A percentile compares a stretch with the other conserved stretches of the same genome.
phyloP scores from a whole-genome alignment of 768 basidiomycete species.

The Rhodotorula taiwanensis region DNA sequence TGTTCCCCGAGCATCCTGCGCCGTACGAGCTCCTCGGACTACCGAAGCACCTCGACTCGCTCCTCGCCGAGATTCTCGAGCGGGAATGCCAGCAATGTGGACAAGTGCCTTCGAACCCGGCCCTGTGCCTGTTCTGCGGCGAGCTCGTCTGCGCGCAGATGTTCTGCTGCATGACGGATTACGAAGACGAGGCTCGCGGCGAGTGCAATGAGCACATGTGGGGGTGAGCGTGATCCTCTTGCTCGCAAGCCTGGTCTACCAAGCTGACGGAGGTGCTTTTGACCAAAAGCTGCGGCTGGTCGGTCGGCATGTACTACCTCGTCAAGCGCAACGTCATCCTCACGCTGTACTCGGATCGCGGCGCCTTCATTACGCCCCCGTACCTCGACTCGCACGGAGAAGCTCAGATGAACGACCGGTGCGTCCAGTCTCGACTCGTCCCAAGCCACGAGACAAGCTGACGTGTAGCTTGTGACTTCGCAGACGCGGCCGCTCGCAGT shows the following conservation, averaged over 20 bases:
- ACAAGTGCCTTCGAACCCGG: constrained; percentile 73
- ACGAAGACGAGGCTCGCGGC: constrained; percentile 57
- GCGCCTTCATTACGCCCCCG: constrained; percentile 79
- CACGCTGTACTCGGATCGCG: constrained; percentile 79
- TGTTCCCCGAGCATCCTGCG: constrained; percentile 57
- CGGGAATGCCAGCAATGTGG: constrained; percentile 67
- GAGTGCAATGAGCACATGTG: constrained; percentile 94
- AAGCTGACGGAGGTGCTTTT: constrained; percentile 3
- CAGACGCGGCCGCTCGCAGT: constrained; percentile 23
- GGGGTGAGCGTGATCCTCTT: constrained; percentile 74
- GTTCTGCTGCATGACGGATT: constrained; percentile 72
- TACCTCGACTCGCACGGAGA: constrained; percentile 94
- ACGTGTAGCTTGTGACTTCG: too few species aligned
- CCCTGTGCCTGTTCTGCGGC: constrained; percentile 87
- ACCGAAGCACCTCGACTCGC: constrained; percentile 70
- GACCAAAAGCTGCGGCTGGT: constrained; percentile 74
- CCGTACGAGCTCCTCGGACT: constrained; percentile 76
- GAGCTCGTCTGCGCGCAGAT: constrained; percentile 80
- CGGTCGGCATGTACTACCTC: constrained; percentile 79
- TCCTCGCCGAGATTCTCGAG: constrained; percentile 70
- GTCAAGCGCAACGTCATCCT: constrained; percentile 85
- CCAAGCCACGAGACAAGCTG: neutral
- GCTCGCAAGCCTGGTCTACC: neutral
- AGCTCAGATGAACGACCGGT: constrained; percentile 87
- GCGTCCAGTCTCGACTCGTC: constrained; percentile 31